A percentile compares a stretch with the other conserved stretches of the same genome.
These are phyloP conservation scores for Fusarium mundagurra DNA, from an alignment of 2,329 filamentous ascomycete species.

Conservation along the genomic window DNA sequence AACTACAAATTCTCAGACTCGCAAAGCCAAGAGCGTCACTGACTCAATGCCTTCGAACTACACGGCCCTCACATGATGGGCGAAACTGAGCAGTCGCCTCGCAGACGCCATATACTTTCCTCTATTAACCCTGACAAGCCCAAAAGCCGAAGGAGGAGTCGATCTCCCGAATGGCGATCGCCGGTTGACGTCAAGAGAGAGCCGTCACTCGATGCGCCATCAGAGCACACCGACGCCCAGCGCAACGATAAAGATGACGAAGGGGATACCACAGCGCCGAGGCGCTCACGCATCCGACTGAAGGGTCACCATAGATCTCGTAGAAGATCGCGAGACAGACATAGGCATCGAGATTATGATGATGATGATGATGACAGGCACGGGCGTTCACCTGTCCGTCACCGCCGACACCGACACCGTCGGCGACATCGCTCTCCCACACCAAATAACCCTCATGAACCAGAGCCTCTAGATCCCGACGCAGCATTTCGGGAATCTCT, in stretches of 20 bases:
- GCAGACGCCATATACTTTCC: conserved; percentile 59
- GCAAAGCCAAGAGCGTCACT: not conserved
- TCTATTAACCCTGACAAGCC: conserved; percentile 54
- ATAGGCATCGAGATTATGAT: conserved; percentile 28
- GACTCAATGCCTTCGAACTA: conserved; percentile 17
- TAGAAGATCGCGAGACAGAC: conserved; percentile 37
- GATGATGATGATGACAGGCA: conserved; percentile 36
- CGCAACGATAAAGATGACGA: conserved; percentile 28
- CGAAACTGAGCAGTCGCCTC: conserved; percentile 47
- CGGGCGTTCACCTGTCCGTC: conserved; percentile 39
- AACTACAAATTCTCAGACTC: not conserved
- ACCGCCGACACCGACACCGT: conserved; percentile 46
- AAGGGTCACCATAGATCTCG: conserved; percentile 45
- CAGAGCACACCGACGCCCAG: conserved; percentile 6
- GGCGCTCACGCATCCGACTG: conserved; percentile 48
- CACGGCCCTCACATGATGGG: conserved; percentile 48
- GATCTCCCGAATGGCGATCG: conserved; percentile 13
- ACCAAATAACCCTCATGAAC: conserved; percentile 58
- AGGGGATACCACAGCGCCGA: conserved; percentile 40
- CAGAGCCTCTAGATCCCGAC: conserved; percentile 69
- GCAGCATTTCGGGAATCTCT: conserved; percentile 90
- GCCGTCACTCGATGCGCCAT: conserved; percentile 1
- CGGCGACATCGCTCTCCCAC: conserved; percentile 56
- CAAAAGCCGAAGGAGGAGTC: conserved; percentile 15
- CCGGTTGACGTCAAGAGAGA: conserved; percentile 10